Conservation (phyloP, 2,329 filamentous ascomycete genomes). For the Cercospora sp. region DNA sequence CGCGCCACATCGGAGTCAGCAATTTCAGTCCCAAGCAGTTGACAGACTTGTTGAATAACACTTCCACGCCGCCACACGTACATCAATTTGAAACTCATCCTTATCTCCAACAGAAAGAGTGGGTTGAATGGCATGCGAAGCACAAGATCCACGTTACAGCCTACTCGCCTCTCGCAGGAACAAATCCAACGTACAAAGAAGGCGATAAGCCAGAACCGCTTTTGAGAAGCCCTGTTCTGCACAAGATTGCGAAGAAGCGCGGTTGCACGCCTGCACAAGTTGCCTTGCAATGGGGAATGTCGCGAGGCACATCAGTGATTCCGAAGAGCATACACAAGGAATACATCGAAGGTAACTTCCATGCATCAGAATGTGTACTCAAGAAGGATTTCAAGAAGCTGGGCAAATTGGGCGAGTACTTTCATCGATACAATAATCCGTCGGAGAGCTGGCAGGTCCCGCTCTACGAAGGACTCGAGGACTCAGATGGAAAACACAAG, state of each 20-base stretch:
- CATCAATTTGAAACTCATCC: conserved; percentile 39
- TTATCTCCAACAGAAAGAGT: conserved; percentile 32
- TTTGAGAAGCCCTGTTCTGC: conserved; percentile 60
- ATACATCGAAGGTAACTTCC: conserved; percentile 37
- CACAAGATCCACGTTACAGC: conserved; percentile 33
- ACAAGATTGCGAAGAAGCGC: conserved; percentile 64
- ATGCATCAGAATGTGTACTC: conserved; percentile 38
- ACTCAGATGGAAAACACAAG: conserved; percentile 30
- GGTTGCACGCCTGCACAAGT: conserved; percentile 59
- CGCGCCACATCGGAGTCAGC: conserved; percentile 35
- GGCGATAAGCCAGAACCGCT: conserved; percentile 29
- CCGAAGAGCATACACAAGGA: conserved; percentile 48
- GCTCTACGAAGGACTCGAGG: conserved; percentile 46
- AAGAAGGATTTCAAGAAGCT: conserved; percentile 43
- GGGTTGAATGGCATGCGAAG: conserved; percentile 29
- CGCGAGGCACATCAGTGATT: conserved; percentile 57
- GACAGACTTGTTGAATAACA: conserved; percentile 30
- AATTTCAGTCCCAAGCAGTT: conserved; percentile 37
- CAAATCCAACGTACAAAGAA: conserved; percentile 45
- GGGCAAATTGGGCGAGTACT: conserved; percentile 36
- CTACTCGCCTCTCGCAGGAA: conserved; percentile 36
- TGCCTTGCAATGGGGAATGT: conserved; percentile 57
- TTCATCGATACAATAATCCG: conserved; percentile 32
- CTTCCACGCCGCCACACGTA: conserved; percentile 28
- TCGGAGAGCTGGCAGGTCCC: conserved; percentile 41